A percentile compares a stretch with the other conserved stretches of the same genome.
These are phyloP conservation scores for Erigeron philadelphicus DNA, from an alignment of 140 eudicot genomes.

Conservation along the genomic window DNA sequence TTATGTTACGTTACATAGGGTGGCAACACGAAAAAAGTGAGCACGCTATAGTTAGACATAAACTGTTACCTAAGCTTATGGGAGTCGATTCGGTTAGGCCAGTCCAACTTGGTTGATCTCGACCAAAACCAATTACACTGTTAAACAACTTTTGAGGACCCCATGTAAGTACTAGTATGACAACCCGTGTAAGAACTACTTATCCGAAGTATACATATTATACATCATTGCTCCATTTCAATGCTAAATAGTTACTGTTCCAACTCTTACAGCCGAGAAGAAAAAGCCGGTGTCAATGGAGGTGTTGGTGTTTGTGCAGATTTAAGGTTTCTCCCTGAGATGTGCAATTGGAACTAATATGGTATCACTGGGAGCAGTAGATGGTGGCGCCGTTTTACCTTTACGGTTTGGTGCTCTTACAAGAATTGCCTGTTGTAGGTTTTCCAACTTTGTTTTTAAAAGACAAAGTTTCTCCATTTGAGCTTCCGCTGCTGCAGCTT, in stretches of 20 bases:
- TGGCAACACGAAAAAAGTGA: not conserved
- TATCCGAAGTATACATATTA: conserved; percentile 5
- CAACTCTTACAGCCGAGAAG: conserved; percentile 21
- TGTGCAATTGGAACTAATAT: conserved; percentile 68
- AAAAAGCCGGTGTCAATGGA: not conserved
- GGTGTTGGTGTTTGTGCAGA: conserved; percentile 7
- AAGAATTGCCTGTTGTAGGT: conserved; percentile 43
- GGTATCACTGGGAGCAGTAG: conserved; percentile 24
- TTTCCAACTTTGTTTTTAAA: conserved; percentile 48
- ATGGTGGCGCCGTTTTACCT: conserved; percentile 24
- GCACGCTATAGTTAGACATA: conserved; percentile 5
- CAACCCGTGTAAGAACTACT: not conserved
- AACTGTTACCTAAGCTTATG: not conserved
- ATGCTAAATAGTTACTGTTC: conserved; percentile 5
- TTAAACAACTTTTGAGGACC: not conserved
- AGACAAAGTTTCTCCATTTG: conserved; percentile 61
- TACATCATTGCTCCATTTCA: conserved; percentile 14
- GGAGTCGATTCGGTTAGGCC: conserved; percentile 14
- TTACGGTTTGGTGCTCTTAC: conserved; percentile 42
- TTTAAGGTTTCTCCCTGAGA: conserved; percentile 65
- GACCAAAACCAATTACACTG: conserved; percentile 1
- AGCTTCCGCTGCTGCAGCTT: conserved; percentile 38
- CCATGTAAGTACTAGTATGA: not conserved
- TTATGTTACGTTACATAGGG: not conserved
- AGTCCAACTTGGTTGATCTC: not conserved